Evolutionary conservation across 2,329 filamentous ascomycete genomes (phyloP).

Genomic region (Myriosclerotinia scirpicola): DNA sequence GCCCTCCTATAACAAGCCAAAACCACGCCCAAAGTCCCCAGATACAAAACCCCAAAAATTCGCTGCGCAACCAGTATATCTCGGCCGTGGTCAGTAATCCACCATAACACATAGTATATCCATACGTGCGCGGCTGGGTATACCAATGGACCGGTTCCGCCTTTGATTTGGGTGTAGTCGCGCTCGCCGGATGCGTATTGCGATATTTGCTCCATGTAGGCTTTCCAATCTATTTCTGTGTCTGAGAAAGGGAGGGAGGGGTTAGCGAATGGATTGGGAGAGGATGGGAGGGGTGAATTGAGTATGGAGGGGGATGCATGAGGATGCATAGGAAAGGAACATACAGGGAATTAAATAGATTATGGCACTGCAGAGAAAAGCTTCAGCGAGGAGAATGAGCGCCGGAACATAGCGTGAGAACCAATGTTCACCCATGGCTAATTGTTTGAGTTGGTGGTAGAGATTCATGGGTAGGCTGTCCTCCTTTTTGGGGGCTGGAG

Average conservation of each 20-base stretch:
- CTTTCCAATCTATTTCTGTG: constrained; percentile 96
- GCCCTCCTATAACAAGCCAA: constrained; percentile 79
- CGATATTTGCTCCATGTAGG: constrained; percentile 92
- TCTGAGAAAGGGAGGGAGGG: constrained; percentile 52
- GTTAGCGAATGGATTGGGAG: neutral
- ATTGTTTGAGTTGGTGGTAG: constrained; percentile 32
- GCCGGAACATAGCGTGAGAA: constrained; percentile 35
- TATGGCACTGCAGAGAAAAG: constrained; percentile 36
- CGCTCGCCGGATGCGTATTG: constrained; percentile 81
- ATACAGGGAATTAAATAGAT: constrained; percentile 39
- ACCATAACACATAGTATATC: constrained; percentile 78
- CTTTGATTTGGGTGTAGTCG: constrained; percentile 82
- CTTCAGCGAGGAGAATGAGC: constrained; percentile 36
- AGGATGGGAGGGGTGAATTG: neutral
- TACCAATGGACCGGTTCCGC: constrained; percentile 87
- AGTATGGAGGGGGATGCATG: no score
- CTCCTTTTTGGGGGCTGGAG: neutral
- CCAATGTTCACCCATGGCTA: constrained; percentile 36
- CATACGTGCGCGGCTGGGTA: constrained; percentile 95
- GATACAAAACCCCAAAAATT: constrained; percentile 78
- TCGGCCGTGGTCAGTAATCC: constrained; percentile 71
- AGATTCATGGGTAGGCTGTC: constrained; percentile 18
- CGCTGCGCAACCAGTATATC: constrained; percentile 81
- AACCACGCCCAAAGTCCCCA: constrained; percentile 72
- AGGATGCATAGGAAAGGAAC: constrained; percentile 5